A percentile compares a stretch with the other conserved stretches of the same genome.
Evolutionary conservation across 148 eudicot genomes (phyloP).

Genomic region (Persicaria tinctoria): DNA sequence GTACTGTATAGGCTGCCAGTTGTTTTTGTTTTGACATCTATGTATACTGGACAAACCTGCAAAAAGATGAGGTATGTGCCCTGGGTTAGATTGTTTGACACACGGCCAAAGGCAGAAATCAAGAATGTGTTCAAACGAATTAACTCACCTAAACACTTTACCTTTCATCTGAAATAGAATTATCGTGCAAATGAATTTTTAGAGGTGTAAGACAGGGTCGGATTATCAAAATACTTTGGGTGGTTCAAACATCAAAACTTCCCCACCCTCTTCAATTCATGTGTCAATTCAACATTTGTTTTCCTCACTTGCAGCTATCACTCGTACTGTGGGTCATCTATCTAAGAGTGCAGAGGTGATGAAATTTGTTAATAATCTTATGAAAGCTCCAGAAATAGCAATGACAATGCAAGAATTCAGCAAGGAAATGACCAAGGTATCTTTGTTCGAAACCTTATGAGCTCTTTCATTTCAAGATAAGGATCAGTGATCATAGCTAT

Average conservation of each 20-base stretch:
- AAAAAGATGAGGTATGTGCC: too few relatives aligned
- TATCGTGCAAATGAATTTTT: not conserved
- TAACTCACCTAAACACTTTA: too few relatives aligned
- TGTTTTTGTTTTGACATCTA: too few relatives aligned
- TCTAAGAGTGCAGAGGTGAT: conserved; percentile 97
- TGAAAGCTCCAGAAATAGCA: conserved; percentile 94
- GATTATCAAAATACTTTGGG: not conserved
- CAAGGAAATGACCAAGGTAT: conserved; percentile 98
- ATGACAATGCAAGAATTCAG: conserved; percentile 92
- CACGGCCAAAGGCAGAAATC: too few relatives aligned
- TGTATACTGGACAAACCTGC: too few relatives aligned
- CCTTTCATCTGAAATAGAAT: too few relatives aligned
- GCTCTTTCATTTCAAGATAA: not conserved
- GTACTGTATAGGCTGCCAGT: not conserved
- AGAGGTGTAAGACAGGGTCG: not conserved
- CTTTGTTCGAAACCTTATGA: not conserved
- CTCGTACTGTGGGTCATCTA: conserved; percentile 83
- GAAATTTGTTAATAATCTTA: conserved; percentile 89
- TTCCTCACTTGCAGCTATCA: conserved; percentile 49
- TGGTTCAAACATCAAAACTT: not conserved
- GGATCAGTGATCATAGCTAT: not conserved
- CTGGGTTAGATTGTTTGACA: too few relatives aligned
- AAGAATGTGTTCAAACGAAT: too few relatives aligned
- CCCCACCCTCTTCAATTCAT: not conserved
- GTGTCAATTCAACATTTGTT: not conserved